Base-by-base conservation (phyloP, 352 stramenopile species). In the Phytophthora palmivora region DNA sequence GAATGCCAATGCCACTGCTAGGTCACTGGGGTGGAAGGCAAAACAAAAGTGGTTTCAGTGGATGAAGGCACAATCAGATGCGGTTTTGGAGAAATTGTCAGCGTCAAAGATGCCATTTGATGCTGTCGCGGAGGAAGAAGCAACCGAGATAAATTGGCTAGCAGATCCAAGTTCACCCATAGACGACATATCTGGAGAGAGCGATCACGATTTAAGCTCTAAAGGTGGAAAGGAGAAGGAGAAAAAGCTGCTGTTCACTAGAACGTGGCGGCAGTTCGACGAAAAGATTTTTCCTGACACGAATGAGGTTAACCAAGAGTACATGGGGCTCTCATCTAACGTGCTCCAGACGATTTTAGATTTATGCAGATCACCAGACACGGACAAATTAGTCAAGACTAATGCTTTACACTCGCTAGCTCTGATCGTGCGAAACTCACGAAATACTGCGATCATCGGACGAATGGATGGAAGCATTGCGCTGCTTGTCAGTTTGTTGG, bases 361-460 rank as follows among this genome's bases (percentile, higher is more conserved):
- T 46, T n/a, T 91, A 14, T 88, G 78, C 41, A 21, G 57, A 26
- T 63, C 59, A 0, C 32, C 48, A 0, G 53, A 67, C 9, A 57
- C 53, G 11, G 64, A 68, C 5, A 56, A 34, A 9, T 42, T 52
- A 26, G 76, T 91, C 38, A 84, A 85, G 34, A 65, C n/a, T 15
- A 91, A 87, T 32, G 81, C 85, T 2, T 62, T 94, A 21, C 73
- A 74, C 2, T 92, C 82, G 10, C 60, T 94, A 16, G 79, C 83
- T 18, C 44, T 91, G n/a, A 74, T 92, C 16, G 85, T 77, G 12
- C 78, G 84, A 67, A 79, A 83, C 48, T 75, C 85, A 21, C 73
- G 82, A 19, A 94, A 92, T 59, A 92, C 82, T 11, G 67, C 78
- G 33, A 70, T 91, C 42, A 68, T 94, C 16, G 83, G 85, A 0